Base-by-base conservation (phyloP, 225 moss, liverwort and hornwort species). In the Sphagnum tenellum region DNA sequence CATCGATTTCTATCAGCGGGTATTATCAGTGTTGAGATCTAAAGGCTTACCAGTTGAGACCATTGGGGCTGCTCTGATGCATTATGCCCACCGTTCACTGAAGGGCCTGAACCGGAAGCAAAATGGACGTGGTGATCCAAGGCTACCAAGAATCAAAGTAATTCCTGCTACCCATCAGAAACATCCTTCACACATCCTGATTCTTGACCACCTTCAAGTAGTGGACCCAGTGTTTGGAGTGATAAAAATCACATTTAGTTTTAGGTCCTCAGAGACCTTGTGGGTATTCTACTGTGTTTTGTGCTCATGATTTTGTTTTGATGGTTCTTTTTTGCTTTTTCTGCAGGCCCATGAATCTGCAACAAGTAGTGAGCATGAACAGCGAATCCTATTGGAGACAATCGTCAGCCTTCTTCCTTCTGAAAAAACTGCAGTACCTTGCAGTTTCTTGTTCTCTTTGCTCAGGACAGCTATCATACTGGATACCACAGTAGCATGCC, bases 341-440 rank as follows among this genome's bases (percentile, higher is more conserved):
- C 71, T 75, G 75, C 79, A 96, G 81, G 82, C 87, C 45, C 90
- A 92, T 65, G 92, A 96, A 67, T 79, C 76, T 12, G 84, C 93
- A 14, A 81, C 96, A 47, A 87, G 93, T 46, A 84, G 93, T 62
- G 96, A 98, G 81, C 96, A 93, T 56, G 96, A 98, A 71, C 96
- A 98, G 75, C 82, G 96, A n/a, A 93, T 98, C 66, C 68, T 98
- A 62, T 93, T 98, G 12, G 96, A 98, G 86, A 98, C 96, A 8
- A 86, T 98, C 58, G 96, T 98, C 50, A 92, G 92, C 72, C 77
- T 98, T 47, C 78, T 98, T 66, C 96, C 96, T 47, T 76, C 87
- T 46, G 96, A 98, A 56, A 89, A 82, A 70, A 98, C 93, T 72
- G 84, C 90, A 44, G 86, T 93, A 10, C 86, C 93, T 46, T 98